Evolutionary conservation across 139 green algal genomes (phyloP).

Genomic region (Spirogloea muscicola): DNA sequence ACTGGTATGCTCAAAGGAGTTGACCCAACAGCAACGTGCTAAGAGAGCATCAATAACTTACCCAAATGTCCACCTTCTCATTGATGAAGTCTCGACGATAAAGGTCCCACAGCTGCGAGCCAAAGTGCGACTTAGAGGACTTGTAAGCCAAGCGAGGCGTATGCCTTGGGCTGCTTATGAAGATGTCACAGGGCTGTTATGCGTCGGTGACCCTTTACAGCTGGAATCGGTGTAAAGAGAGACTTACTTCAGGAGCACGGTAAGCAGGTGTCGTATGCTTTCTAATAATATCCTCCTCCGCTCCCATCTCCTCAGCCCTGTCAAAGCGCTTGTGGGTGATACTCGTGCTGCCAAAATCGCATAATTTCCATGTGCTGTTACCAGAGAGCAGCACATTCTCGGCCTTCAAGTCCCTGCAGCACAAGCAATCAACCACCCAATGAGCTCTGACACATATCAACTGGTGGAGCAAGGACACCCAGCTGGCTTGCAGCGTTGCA

Average conservation of each 20-base stretch:
- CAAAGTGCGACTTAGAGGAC: not conserved
- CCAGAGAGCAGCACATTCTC: constrained; percentile 84
- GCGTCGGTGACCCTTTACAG: not conserved
- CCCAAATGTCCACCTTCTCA: constrained; percentile 52
- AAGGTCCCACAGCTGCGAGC: constrained; percentile 45
- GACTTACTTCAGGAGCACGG: constrained; percentile 77
- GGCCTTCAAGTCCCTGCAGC: constrained; percentile 75
- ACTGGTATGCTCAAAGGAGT: not conserved
- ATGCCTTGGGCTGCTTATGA: no score
- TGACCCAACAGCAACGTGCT: not conserved
- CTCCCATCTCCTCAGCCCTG: constrained; percentile 59
- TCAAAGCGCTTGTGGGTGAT: constrained; percentile 52
- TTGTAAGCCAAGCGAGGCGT: not conserved
- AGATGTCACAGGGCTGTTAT: not conserved
- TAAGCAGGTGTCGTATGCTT: constrained; percentile 88
- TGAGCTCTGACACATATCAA: not conserved
- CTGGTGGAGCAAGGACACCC: not conserved
- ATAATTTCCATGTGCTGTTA: constrained; percentile 81
- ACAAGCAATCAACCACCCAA: not conserved
- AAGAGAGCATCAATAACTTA: constrained; percentile 16
- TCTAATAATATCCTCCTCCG: constrained; percentile 78
- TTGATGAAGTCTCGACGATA: constrained; percentile 22
- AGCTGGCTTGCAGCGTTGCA: not conserved
- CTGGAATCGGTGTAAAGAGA: not conserved
- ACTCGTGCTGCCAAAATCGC: constrained; percentile 86